Percentiles rank a stretch among this genome's conserved stretches.
Conservation (phyloP, 164 flowering plant species). For the Akebia trifoliata region DNA sequence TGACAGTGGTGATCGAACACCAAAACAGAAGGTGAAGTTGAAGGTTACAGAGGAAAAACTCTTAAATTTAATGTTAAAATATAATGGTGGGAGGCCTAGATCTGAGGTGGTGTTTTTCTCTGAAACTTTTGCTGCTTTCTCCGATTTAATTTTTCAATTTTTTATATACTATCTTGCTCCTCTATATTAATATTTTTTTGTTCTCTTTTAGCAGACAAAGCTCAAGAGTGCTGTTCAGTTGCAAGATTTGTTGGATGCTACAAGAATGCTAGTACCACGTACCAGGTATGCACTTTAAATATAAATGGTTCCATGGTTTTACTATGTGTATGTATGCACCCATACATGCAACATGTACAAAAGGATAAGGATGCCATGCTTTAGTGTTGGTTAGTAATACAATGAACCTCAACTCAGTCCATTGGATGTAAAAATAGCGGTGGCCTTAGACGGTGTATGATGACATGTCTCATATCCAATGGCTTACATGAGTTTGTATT, state of each 20-base stretch:
- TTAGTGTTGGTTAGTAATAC: neutral
- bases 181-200: neutral
- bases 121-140: conserved; percentile 3
- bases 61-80: conserved; percentile 86
- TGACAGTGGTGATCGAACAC: conserved; percentile 97
- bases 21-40: conserved; percentile 97
- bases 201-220: conserved; percentile 62
- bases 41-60: conserved; percentile 95
- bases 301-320: neutral
- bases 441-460: neutral
- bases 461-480: neutral
- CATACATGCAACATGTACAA: neutral
- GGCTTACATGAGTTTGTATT: neutral
- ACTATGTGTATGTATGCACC: neutral
- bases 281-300: conserved; percentile 39
- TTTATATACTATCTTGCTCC: too few species aligned
- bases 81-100: conserved; percentile 93
- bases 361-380: too few species aligned
- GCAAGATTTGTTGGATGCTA: conserved; percentile 99
- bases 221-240: conserved; percentile 97
- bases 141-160: neutral
- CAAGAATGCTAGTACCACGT: conserved; percentile 93
- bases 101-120: conserved; percentile 52
- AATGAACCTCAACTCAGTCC: neutral
- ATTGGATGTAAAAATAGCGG: neutral